phyloP scores from a whole-genome alignment of 2,329 filamentous ascomycete genomes.

The Byssoonygena ceratinophila region DNA sequence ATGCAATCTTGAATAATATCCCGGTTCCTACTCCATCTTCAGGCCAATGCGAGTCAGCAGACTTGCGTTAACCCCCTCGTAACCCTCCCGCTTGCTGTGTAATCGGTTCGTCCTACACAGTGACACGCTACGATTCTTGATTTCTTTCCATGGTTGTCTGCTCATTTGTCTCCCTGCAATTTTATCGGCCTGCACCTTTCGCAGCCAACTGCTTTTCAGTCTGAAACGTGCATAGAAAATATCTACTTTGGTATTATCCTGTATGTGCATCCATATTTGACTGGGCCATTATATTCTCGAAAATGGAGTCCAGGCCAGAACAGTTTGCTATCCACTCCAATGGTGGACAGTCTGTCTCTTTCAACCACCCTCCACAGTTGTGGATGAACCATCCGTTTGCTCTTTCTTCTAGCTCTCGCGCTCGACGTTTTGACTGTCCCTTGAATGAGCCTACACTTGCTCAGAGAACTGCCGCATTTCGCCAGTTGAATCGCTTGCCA shows the following conservation, averaged over 20 bases:
- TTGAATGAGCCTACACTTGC: conserved; percentile 27
- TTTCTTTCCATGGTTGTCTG: conserved; percentile 8
- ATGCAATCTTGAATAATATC: conserved; percentile 14
- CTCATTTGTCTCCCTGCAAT: background rate
- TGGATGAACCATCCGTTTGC: conserved; percentile 25
- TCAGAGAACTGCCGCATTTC: conserved; percentile 26
- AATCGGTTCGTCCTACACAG: conserved; percentile 14
- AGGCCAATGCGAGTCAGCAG: conserved; percentile 14
- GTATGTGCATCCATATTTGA: conserved; percentile 5
- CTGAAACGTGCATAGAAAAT: conserved; percentile 1
- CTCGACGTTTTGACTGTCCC: conserved; percentile 21
- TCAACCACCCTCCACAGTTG: conserved; percentile 23
- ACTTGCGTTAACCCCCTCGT: conserved; percentile 9
- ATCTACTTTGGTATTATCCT: background rate
- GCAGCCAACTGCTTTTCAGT: background rate
- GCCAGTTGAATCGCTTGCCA: conserved; percentile 26
- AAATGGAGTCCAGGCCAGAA: conserved; percentile 30
- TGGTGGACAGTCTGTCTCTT: conserved; percentile 24
- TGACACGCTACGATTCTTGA: conserved; percentile 15
- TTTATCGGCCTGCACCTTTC: background rate
- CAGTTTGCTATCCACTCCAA: conserved; percentile 21
- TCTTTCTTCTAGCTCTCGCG: conserved; percentile 21
- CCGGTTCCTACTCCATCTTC: conserved; percentile 11
- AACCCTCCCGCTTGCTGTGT: conserved; percentile 9
- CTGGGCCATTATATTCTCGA: conserved; percentile 10